Percentiles rank a stretch among this genome's conserved stretches.
Conservation (phyloP, 176 grass and related monocot species). For the Poa annua region DNA sequence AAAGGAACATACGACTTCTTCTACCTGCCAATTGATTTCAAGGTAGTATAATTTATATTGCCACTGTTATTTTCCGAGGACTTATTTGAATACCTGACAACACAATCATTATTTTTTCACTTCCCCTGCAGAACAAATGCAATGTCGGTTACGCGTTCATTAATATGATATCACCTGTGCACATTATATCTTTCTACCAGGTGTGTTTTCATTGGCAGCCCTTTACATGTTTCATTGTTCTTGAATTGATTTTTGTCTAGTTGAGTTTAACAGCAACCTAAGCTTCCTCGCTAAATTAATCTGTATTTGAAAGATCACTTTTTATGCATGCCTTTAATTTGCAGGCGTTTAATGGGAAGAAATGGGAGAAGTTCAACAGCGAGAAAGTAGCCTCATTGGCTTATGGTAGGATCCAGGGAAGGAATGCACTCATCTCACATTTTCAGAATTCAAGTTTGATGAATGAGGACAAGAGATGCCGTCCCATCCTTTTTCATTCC, state of each 20-base stretch:
- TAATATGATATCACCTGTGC: conserved; percentile 85
- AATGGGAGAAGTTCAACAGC: conserved; percentile 99
- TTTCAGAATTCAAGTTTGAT: conserved; percentile 98
- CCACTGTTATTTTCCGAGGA: not conserved
- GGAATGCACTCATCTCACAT: conserved; percentile 74
- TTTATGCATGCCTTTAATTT: conserved; percentile 22
- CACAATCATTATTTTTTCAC: conserved; percentile 27
- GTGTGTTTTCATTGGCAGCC: conserved; percentile 40
- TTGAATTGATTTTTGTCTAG: conserved; percentile 1
- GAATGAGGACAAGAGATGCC: conserved; percentile 96
- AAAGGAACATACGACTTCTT: conserved; percentile 93
- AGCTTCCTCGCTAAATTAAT: conserved; percentile 1
- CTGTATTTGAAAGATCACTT: conserved; percentile 24
- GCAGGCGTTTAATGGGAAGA: conserved; percentile 92
- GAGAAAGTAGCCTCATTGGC: conserved; percentile 93
- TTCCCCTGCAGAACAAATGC: conserved; percentile 88
- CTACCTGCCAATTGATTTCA: conserved; percentile 99
- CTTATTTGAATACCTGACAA: not conserved
- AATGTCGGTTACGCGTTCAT: conserved; percentile 99
- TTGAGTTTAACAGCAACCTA: conserved; percentile 25
- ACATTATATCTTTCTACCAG: conserved; percentile 94
- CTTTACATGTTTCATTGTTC: conserved; percentile 22
- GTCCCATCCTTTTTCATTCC: conserved; percentile 89
- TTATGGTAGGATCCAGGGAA: conserved; percentile 94
- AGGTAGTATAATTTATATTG: conserved; percentile 49